These are phyloP conservation scores for Hygrophila difformis DNA, from an alignment of 257 asterid genomes.

Conservation along the genomic window DNA sequence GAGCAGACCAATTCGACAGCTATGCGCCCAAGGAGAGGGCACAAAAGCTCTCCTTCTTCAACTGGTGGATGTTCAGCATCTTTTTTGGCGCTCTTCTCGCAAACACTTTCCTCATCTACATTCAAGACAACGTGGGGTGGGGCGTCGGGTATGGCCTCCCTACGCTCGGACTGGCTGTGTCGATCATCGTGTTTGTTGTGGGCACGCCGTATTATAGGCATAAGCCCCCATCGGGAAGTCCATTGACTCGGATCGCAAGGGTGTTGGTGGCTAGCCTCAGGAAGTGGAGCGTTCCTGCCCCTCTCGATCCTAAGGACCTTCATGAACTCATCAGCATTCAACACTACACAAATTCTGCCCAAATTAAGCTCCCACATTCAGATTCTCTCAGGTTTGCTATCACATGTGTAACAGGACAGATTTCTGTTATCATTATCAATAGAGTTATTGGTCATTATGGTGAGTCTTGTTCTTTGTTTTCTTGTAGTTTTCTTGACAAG, in stretches of 20 bases:
- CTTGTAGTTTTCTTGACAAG: conserved; percentile 48
- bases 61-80: conserved; percentile 76
- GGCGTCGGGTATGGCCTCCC: conserved; percentile 50
- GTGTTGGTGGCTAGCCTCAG: conserved; percentile 40
- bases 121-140: conserved; percentile 54
- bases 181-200: conserved; percentile 33
- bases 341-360: conserved; percentile 32
- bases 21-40: conserved; percentile 45
- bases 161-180: conserved; percentile 34
- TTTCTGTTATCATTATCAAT: too few relatives aligned
- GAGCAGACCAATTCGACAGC: conserved; percentile 68
- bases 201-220: conserved; percentile 53
- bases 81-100: conserved; percentile 56
- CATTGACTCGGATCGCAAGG: conserved; percentile 49
- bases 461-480: too few relatives aligned
- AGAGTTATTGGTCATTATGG: too few relatives aligned
- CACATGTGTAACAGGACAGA: too few relatives aligned
- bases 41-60: conserved; percentile 64
- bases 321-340: conserved; percentile 37
- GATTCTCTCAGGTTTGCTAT: conserved; percentile 35
- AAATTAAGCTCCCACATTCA: conserved; percentile 38
- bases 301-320: conserved; percentile 44
- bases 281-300: conserved; percentile 40
- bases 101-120: conserved; percentile 46
- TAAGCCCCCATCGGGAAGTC: conserved; percentile 43